Evolutionary conservation across 1,139 yeast genomes (phyloP).

Genomic region (Candida sp.): DNA sequence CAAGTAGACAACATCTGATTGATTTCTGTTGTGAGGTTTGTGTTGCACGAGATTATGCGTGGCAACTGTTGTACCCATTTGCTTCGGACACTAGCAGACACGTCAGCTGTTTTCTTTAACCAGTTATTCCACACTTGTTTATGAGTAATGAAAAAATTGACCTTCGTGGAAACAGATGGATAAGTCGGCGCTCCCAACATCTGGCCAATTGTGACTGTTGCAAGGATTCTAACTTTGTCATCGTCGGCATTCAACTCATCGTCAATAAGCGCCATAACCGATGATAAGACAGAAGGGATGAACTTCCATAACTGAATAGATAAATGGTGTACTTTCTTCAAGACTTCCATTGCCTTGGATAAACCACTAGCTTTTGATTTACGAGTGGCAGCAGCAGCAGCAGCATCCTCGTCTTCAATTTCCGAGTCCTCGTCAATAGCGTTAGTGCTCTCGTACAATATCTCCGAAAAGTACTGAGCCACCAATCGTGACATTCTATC

Average conservation of each 20-base stretch:
- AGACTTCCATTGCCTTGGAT: conserved; percentile 40
- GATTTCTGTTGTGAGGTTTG: conserved; percentile 53
- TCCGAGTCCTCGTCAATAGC: conserved; percentile 27
- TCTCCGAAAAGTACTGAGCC: conserved; percentile 82
- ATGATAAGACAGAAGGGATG: conserved; percentile 74
- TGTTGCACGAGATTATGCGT: conserved; percentile 30
- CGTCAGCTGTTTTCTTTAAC: conserved; percentile 75
- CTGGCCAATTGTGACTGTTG: conserved; percentile 75
- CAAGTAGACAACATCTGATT: conserved; percentile 58
- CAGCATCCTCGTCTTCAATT: conserved; percentile 18
- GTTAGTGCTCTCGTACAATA: conserved; percentile 55
- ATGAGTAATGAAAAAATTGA: conserved; percentile 65
- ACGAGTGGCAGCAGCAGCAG: conserved; percentile 2
- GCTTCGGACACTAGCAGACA: conserved; percentile 63
- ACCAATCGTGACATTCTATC: conserved; percentile 80
- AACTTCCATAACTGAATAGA: conserved; percentile 76
- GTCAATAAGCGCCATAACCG: conserved; percentile 81
- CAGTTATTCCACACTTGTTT: conserved; percentile 70
- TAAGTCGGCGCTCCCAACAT: conserved; percentile 51
- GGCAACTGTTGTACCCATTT: conserved; percentile 70
- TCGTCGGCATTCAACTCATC: conserved; percentile 82
- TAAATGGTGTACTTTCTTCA: conserved; percentile 64
- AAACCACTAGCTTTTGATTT: conserved; percentile 13
- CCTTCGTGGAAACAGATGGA: conserved; percentile 23
- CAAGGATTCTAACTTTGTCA: conserved; percentile 61